Base-by-base conservation (phyloP, 352 stramenopile species). In the Halophytophthora batemanensis region DNA sequence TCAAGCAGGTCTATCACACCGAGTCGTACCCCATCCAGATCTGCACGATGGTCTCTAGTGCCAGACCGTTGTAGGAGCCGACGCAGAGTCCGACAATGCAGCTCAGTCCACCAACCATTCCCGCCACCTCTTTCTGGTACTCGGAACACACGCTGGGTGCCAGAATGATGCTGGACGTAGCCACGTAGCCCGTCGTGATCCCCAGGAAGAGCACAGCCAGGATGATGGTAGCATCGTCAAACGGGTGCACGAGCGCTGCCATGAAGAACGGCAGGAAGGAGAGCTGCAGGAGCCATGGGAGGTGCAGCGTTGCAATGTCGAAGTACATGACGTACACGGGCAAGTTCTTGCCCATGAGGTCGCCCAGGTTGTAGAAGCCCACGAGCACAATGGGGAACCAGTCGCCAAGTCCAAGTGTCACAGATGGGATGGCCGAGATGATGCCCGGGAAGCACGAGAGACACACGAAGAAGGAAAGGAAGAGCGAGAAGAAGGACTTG, bases 311-410 rank as follows among this genome's bases (percentile, higher is more conserved):
- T 23, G 65, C 61, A 25, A 86, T 52, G 36, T 86, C 74, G 37
- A 93, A 78, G 51, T 86, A 82, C 69, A 89, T 84, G 41, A 66
- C 52, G 53, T 86, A 82, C 45, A 88, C 53, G 4, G 80, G 79
- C 25, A 90, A 48, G 52, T 78, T 90, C 62, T 93, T 93, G n/a
- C 82, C 82, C 2, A 93, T 45, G 19, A 90, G 66, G 47, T 93
- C 82, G 28, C 79, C 82, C 11, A 88, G 34, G 45, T 86, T 93
- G 56, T 78, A 93, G 64, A 75, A 82, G 2, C 77, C 79, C 13
- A 90, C 81, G 14, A 90, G 54, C 0, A 93, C 65, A 38, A 93
- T 84, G 2, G 82, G 69, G 45, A 90, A 93, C 77, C 79, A 90
- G 59, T 86, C 74, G 12, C 61, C 74, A 19, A 90, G 48, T 11